Evolutionary conservation across 2,329 filamentous ascomycete genomes (phyloP).

Genomic region (Venturia nashicola): DNA sequence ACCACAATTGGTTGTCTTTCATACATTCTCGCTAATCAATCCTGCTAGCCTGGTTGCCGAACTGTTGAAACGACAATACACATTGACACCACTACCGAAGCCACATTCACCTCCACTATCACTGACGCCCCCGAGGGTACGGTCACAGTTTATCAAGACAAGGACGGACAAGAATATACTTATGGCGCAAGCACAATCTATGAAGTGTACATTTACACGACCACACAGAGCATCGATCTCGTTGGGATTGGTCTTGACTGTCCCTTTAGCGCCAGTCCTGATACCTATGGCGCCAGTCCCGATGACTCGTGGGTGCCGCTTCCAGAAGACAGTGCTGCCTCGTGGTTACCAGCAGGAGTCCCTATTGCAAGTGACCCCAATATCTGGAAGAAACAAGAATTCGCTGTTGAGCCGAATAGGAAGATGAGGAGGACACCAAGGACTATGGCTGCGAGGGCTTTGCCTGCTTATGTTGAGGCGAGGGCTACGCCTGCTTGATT

Average conservation of each 20-base stretch:
- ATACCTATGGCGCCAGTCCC: not conserved
- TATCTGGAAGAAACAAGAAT: not conserved
- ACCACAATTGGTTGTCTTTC: not conserved
- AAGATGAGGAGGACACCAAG: not conserved
- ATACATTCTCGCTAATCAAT: not conserved
- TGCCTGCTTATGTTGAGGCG: not conserved
- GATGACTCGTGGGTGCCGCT: not conserved
- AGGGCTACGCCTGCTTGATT: not conserved
- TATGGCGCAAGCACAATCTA: not conserved
- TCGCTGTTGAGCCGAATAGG: not conserved
- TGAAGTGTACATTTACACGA: slow-evolving; percentile 2
- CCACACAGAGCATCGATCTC: not conserved
- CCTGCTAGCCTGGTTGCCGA: not conserved
- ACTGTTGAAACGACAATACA: not conserved
- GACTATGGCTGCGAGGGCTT: not conserved
- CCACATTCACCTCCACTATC: not conserved
- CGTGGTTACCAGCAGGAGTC: not conserved
- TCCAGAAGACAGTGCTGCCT: not conserved
- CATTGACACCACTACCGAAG: not conserved
- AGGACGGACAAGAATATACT: not conserved
- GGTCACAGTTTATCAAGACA: not conserved
- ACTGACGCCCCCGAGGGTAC: slow-evolving; percentile 1
- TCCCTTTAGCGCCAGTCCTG: not conserved
- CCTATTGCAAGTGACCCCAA: not conserved
- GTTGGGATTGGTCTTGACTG: not conserved